phyloP scores from a whole-genome alignment of 1,284 basidiomycete species.

The Trichosporon sp. region DNA sequence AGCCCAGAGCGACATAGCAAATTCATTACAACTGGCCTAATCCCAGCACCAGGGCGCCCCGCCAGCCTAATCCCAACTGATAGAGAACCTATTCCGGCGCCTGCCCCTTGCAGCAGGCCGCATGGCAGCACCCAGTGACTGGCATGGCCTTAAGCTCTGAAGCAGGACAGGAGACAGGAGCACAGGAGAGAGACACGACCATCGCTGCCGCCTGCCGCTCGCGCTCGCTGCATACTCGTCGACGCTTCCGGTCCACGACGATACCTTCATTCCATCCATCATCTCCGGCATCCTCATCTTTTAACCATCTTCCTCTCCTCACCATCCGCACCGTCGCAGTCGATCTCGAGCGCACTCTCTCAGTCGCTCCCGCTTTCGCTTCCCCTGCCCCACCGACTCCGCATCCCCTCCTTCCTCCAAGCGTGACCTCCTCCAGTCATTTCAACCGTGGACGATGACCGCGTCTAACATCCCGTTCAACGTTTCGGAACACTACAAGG shows the following conservation, averaged over 20 bases:
- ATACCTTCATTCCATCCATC: neutral
- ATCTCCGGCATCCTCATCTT: neutral
- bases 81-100: neutral
- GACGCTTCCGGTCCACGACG: slow-evolving; percentile 1
- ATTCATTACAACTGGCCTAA: neutral
- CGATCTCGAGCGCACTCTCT: neutral
- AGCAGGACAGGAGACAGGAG: neutral
- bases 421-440: neutral
- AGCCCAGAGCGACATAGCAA: neutral
- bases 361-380: neutral
- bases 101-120: slow-evolving; percentile 3
- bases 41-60: neutral
- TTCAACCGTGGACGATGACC: slow-evolving; percentile 13
- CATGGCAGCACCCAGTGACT: neutral
- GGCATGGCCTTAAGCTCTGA: neutral
- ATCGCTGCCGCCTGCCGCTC: neutral
- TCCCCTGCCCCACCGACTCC: neutral
- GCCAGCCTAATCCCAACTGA: neutral
- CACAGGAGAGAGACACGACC: neutral
- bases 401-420: neutral
- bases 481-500: slow-evolving; percentile 65
- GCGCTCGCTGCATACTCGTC: neutral
- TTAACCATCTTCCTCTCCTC: neutral
- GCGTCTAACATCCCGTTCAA: slow-evolving; percentile 32
- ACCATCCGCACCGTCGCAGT: neutral